Conservation (phyloP, 2,329 filamentous ascomycete species). For the Aspergillus costaricaensis region DNA sequence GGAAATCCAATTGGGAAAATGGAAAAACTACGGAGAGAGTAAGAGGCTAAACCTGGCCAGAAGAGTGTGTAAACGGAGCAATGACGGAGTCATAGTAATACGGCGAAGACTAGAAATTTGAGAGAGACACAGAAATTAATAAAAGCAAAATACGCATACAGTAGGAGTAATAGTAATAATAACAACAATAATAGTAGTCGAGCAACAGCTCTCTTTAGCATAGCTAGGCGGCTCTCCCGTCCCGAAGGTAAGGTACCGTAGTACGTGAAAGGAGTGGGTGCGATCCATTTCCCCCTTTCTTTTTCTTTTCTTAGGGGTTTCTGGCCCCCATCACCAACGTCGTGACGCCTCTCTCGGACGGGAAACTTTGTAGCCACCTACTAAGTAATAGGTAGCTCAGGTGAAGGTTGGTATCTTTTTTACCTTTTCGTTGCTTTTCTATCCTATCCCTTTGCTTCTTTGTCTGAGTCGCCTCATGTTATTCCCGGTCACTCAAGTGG, state of each 20-base stretch:
- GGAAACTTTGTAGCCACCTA: background rate
- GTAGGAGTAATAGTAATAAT: constrained; percentile 14
- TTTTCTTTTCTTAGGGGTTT: constrained; percentile 23
- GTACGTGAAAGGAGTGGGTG: constrained; percentile 23
- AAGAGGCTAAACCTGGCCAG: constrained; percentile 9
- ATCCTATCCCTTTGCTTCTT: background rate
- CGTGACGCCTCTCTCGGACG: constrained; percentile 8
- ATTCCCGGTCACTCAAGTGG: constrained; percentile 1
- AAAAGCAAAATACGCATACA: constrained; percentile 18
- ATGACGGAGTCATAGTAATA: constrained; percentile 5
- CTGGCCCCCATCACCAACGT: constrained; percentile 19
- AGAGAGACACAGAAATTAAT: constrained; percentile 15
- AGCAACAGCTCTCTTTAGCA: constrained; percentile 24
- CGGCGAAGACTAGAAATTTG: constrained; percentile 7
- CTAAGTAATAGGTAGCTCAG: background rate
- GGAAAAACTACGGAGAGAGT: constrained; percentile 3
- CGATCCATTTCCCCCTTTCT: constrained; percentile 29
- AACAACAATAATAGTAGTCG: constrained; percentile 7
- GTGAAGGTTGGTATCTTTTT: background rate
- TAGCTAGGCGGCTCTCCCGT: constrained; percentile 34
- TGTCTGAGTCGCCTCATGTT: background rate
- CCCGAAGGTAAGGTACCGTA: constrained; percentile 35
- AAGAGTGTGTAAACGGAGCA: background rate
- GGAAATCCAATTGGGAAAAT: constrained; percentile 8
- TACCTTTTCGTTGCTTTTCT: background rate